Percentiles rank a stretch among this genome's conserved stretches.
These are phyloP conservation scores for Corymbia calophylla DNA, from an alignment of 441 rosid species.

Conservation along the genomic window DNA sequence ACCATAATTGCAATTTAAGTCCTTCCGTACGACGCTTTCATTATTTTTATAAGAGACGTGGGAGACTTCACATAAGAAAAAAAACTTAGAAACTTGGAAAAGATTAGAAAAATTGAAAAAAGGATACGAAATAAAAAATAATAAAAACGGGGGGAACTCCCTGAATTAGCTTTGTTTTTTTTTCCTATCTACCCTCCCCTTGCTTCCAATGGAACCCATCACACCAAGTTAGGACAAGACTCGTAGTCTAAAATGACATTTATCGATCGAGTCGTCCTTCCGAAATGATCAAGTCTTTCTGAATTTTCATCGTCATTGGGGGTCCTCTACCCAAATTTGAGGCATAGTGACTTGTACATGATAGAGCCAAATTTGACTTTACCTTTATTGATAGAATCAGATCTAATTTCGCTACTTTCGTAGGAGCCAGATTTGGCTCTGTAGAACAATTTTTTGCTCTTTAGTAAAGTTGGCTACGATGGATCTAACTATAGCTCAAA, in stretches of 20 bases:
- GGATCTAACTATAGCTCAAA: background rate
- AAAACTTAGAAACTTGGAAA: background rate
- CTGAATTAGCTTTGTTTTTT: background rate
- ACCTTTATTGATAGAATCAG: background rate
- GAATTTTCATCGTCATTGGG: background rate
- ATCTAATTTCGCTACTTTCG: too few relatives aligned
- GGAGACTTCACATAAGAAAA: background rate
- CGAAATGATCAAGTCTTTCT: background rate
- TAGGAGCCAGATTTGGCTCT: background rate
- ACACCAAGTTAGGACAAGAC: accelerated
- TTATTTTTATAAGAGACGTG: background rate
- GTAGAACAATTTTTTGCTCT: background rate
- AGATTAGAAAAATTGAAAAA: background rate
- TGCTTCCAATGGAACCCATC: background rate
- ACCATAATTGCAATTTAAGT: background rate
- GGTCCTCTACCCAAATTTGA: background rate
- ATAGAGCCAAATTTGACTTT: background rate
- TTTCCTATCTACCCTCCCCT: background rate
- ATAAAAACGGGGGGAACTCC: background rate
- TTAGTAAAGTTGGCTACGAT: background rate
- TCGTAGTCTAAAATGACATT: background rate
- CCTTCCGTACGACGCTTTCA: background rate
- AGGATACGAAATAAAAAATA: background rate
- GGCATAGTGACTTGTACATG: background rate
- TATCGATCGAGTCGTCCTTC: accelerated